phyloP scores from a whole-genome alignment of 2,329 filamentous ascomycete species.

The Coniochaeta sp. region DNA sequence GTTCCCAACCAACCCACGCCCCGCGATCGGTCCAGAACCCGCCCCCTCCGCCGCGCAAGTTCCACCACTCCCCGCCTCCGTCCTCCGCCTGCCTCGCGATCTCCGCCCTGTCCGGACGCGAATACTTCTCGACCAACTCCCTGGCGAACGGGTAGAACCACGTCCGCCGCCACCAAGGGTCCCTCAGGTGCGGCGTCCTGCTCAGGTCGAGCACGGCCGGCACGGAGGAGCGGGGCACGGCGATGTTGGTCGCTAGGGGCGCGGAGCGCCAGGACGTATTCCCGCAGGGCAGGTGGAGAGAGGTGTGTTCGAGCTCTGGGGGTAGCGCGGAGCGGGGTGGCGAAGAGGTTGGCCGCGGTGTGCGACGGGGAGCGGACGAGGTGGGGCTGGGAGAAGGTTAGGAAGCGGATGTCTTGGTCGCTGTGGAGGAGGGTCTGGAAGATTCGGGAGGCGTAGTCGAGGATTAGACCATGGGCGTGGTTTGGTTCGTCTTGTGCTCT shows the following conservation, averaged over 20 bases:
- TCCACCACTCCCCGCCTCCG: constrained; percentile 1
- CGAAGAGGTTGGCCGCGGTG: not conserved
- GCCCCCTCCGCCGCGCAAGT: not conserved
- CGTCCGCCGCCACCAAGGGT: constrained; percentile 1
- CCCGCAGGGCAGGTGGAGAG: not conserved
- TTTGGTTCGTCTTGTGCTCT: not conserved
- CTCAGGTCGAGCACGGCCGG: not conserved
- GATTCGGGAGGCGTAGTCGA: constrained; percentile 7
- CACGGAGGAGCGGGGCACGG: constrained; percentile 1
- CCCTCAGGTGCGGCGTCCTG: not conserved
- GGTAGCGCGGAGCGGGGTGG: no score
- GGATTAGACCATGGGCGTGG: constrained; percentile 3
- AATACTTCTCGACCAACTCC: not conserved
- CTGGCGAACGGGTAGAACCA: not conserved
- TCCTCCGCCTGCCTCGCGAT: not conserved
- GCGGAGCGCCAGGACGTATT: not conserved
- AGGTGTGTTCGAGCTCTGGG: no score
- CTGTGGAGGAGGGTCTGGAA: constrained; percentile 1
- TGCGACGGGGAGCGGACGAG: not conserved
- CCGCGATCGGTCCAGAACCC: constrained; percentile 3
- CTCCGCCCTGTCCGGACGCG: not conserved
- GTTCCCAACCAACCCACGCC: not conserved
- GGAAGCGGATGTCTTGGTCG: not conserved
- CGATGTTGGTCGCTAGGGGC: not conserved
- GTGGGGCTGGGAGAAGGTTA: not conserved